A percentile compares a stretch with the other conserved stretches of the same genome.
phyloP scores from a whole-genome alignment of 768 basidiomycete species.

The Cystobasidium onofrii region DNA sequence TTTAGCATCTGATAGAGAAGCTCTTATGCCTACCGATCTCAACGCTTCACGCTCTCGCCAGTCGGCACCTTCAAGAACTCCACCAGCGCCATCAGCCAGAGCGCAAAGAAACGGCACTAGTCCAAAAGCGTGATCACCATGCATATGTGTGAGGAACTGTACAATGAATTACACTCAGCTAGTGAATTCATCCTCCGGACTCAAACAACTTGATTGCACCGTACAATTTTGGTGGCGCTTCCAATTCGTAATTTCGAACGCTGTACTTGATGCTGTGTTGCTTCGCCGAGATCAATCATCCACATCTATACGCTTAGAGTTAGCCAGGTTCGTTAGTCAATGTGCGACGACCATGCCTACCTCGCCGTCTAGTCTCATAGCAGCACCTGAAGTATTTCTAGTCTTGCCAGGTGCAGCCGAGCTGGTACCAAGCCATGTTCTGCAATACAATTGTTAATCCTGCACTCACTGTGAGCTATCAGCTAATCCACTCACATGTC shows the following conservation, averaged over 20 bases:
- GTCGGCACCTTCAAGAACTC: slow-evolving; percentile 9
- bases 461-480: too few species aligned
- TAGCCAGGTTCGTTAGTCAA: too few species aligned
- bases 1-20: background rate
- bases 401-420: slow-evolving; percentile 35
- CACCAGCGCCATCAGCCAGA: slow-evolving; percentile 54
- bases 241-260: slow-evolving; percentile 53
- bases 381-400: slow-evolving; percentile 39
- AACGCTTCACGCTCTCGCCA: slow-evolving; percentile 46
- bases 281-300: slow-evolving; percentile 40
- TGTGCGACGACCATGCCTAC: slow-evolving; percentile 22
- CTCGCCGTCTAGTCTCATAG: slow-evolving; percentile 36
- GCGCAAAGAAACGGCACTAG: slow-evolving; percentile 60
- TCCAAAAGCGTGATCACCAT: slow-evolving; percentile 75
- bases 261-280: slow-evolving; percentile 40
- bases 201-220: background rate
- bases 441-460: too few species aligned
- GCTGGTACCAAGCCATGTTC: slow-evolving; percentile 41
- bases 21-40: slow-evolving; percentile 24
- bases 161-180: background rate
- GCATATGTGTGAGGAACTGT: slow-evolving; percentile 72
- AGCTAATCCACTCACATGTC: background rate
- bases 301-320: slow-evolving; percentile 22
- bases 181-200: background rate
- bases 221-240: slow-evolving; percentile 55